phyloP scores from a whole-genome alignment of 2,329 filamentous ascomycete species.

The Penicillium digitatum region DNA sequence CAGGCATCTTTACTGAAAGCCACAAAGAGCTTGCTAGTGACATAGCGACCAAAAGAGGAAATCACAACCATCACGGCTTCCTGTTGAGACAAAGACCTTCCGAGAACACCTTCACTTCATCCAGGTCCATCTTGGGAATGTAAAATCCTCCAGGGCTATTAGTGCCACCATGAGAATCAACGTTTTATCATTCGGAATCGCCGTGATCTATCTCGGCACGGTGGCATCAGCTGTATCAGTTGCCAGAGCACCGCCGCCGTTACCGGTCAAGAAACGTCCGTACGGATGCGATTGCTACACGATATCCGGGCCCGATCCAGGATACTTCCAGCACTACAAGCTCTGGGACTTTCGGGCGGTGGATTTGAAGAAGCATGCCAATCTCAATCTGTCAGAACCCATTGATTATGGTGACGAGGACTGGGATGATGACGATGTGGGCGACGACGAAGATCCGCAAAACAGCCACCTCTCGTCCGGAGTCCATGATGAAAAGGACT shows the following conservation, averaged over 20 bases:
- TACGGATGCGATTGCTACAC: constrained; percentile 48
- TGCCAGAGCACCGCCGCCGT: neutral
- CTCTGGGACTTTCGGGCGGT: constrained; percentile 52
- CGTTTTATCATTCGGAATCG: constrained; percentile 1
- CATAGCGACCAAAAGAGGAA: neutral
- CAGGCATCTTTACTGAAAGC: neutral
- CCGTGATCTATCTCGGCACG: constrained; percentile 3
- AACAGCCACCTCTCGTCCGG: neutral
- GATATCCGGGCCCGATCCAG: constrained; percentile 40
- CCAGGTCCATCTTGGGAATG: neutral
- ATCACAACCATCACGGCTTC: neutral
- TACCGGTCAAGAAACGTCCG: constrained; percentile 5
- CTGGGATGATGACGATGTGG: constrained; percentile 6
- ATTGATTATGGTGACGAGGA: constrained; percentile 20
- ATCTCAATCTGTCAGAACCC: constrained; percentile 6
- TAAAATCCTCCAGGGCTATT: neutral
- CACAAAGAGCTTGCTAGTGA: too few relatives aligned
- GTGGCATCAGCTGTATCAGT: neutral
- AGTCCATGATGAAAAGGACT: constrained; percentile 2
- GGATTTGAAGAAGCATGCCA: constrained; percentile 28
- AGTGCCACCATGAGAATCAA: constrained; percentile 11
- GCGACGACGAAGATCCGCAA: constrained; percentile 4
- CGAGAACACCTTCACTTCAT: neutral
- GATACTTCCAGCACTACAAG: constrained; percentile 50
- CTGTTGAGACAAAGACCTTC: neutral